These are phyloP conservation scores for Nicotiana paniculata DNA, from an alignment of 257 asterid genomes.

Conservation along the genomic window DNA sequence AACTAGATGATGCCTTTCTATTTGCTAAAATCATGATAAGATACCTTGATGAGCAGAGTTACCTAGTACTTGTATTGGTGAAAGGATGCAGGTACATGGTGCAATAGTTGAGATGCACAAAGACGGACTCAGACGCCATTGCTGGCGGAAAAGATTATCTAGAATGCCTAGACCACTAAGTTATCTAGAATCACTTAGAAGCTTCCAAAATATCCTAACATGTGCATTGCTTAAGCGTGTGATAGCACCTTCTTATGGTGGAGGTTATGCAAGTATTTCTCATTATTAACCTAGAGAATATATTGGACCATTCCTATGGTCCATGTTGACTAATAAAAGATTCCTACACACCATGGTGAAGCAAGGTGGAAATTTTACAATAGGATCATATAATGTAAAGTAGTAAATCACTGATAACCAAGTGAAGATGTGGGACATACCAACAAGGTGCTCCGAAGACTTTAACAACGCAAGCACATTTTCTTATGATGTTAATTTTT, in stretches of 20 bases:
- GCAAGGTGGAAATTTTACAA: not conserved
- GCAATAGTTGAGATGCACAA: not conserved
- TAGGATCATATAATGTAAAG: not conserved
- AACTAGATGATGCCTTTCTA: not conserved
- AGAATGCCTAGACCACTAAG: not conserved
- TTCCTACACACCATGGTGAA: not conserved
- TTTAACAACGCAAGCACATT: not conserved
- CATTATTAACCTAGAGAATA: not conserved
- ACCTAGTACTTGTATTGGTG: not conserved
- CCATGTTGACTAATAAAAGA: not conserved
- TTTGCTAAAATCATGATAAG: not conserved
- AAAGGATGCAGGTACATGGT: not conserved
- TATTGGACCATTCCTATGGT: not conserved
- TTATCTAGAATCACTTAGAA: not conserved
- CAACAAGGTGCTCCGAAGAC: not conserved
- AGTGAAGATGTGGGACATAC: not conserved
- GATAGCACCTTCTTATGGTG: not conserved
- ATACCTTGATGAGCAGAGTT: not conserved
- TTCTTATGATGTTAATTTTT: not conserved
- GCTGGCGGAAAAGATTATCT: not conserved
- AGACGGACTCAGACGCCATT: not conserved
- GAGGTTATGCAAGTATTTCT: not conserved
- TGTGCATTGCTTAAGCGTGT: not conserved
- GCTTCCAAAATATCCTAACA: not conserved
- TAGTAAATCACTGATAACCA: not conserved